Evolutionary conservation across 768 basidiomycete genomes (phyloP).

Genomic region (Chlorophyllum brunneum): DNA sequence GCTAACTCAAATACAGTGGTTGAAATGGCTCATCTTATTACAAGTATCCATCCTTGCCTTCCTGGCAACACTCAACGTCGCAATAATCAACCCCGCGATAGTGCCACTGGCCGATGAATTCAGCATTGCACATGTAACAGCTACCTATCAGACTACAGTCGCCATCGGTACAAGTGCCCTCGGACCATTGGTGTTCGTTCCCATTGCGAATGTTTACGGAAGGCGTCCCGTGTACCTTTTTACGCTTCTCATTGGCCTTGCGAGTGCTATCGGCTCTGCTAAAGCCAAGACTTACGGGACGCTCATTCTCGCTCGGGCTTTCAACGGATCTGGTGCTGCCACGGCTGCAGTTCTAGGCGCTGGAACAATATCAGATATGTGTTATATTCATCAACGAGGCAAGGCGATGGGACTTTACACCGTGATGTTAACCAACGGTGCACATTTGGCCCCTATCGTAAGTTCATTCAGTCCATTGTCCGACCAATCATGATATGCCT

Average conservation of each 20-base stretch:
- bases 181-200: constrained; percentile 34
- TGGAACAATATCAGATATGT: constrained; percentile 35
- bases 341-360: constrained; percentile 35
- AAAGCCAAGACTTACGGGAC: constrained; percentile 29
- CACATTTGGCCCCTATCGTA: constrained; percentile 38
- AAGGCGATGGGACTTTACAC: constrained; percentile 42
- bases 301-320: constrained; percentile 29
- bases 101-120: constrained; percentile 34
- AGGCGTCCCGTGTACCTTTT: constrained; percentile 33
- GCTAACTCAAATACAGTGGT: constrained; percentile 24
- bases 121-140: constrained; percentile 29
- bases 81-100: constrained; percentile 35
- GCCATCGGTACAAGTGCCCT: constrained; percentile 32
- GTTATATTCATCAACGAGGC: constrained; percentile 34
- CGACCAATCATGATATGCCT: neutral
- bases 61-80: constrained; percentile 33
- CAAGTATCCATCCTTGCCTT: constrained; percentile 32
- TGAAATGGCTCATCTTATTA: constrained; percentile 28
- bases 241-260: constrained; percentile 31
- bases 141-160: constrained; percentile 37
- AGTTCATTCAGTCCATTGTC: constrained; percentile 12
- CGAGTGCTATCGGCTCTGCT: constrained; percentile 30
- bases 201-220: constrained; percentile 38
- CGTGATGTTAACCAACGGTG: constrained; percentile 37
- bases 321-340: constrained; percentile 33